Conservation (phyloP, 352 stramenopile species). For the Phytophthora lateralis region DNA sequence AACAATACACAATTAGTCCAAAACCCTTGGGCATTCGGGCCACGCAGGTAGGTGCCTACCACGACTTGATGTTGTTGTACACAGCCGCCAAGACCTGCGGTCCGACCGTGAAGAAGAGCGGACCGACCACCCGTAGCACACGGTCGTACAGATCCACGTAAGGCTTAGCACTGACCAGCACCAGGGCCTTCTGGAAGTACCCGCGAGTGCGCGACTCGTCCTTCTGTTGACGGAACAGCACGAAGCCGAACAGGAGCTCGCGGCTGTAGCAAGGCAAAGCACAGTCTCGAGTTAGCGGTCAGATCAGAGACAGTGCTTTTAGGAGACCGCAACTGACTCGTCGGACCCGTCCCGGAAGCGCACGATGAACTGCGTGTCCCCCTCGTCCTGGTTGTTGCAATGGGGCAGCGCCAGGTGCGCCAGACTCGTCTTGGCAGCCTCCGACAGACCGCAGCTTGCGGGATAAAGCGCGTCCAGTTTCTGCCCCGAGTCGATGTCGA, state of each 20-base stretch:
- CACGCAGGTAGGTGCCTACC: conserved; percentile 35
- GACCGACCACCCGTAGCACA: conserved; percentile 67
- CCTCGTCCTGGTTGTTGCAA: conserved; percentile 88
- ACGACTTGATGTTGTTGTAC: conserved; percentile 73
- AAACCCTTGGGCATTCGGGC: not conserved
- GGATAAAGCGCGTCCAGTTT: conserved; percentile 72
- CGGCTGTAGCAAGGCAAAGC: conserved; percentile 18
- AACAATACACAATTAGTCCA: not conserved
- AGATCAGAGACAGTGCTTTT: not conserved
- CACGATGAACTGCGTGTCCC: conserved; percentile 86
- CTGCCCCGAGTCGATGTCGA: conserved; percentile 83
- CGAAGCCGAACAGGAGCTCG: conserved; percentile 79
- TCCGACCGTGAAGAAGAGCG: conserved; percentile 81
- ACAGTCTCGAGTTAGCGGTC: conserved; percentile 22
- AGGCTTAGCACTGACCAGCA: conserved; percentile 72
- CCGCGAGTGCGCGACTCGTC: conserved; percentile 68
- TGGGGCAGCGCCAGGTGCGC: conserved; percentile 82
- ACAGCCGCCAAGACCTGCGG: conserved; percentile 69
- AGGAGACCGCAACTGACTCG: conserved; percentile 33
- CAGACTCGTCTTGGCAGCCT: conserved; percentile 66
- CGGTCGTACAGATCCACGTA: conserved; percentile 85
- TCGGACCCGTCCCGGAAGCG: conserved; percentile 54
- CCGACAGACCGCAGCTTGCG: conserved; percentile 43
- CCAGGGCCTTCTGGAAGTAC: conserved; percentile 88
- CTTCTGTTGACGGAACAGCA: conserved; percentile 86